Base-by-base conservation (phyloP, 202 grass and related monocot genomes). In the Setaria italica region DNA sequence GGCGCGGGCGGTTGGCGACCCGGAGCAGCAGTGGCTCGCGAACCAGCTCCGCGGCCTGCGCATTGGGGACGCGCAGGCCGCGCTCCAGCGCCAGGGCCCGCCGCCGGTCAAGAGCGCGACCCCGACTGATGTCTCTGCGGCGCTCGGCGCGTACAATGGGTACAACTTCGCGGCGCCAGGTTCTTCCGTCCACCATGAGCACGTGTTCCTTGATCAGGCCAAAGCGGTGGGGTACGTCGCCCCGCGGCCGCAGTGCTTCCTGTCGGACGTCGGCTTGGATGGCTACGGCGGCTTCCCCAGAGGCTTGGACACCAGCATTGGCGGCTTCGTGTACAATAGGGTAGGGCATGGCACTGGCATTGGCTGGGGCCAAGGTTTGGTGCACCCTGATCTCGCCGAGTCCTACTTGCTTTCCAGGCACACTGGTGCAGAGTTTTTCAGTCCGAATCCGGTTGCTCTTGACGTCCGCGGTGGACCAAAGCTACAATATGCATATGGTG, bases 31-130 rank as follows among this genome's bases (percentile, higher is more conserved):
- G 43, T 66, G 80, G 86, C 81, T 97, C 69, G 54, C 75, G 6
- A 85, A 80, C 78, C 85, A 87, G 75, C 66, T 96, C 48, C 46
- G 78, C 76, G 72, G 79, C 35, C 76, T 96, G 87, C 72, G 57
- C 68, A 41, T 96, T 56, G 51, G 72, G 29, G 88, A 88, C 65
- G 87, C 42, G 41, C 78, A 7, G 35, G 12, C 62, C 51, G 63
- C 53, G 51, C 43, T 83, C 62, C 81, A 79, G 60, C 66, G 53
- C 34, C 84, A 51, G 49, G 33, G 71, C 81, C 32, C 60, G 60
- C 25, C 35, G 46, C 34, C 80, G 6, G 35, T 66, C 76, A 78
- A 29, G 70, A 71, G 34, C 75, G 11, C 70, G 48, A 7, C 34
- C 67, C 49, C 54, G 55, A 4, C 75, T 4, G 81, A 77, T 67